Evolutionary conservation across 306 rosid genomes (phyloP).

Genomic region (Dryas drummondii): DNA sequence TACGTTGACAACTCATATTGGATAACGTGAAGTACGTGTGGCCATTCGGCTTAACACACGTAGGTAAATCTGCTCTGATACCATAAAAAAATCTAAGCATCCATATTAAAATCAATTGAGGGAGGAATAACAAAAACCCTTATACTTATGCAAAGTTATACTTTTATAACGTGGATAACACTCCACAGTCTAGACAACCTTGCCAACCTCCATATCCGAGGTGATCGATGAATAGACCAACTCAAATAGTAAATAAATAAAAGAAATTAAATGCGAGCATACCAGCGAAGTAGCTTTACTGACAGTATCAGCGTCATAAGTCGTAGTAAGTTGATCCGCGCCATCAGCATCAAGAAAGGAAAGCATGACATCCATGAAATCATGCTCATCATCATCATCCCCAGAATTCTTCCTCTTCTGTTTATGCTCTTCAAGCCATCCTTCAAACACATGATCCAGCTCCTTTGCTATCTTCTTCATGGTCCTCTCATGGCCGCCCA

Average conservation of each 20-base stretch:
- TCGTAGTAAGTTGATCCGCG: not conserved
- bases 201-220: no score
- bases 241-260: not conserved
- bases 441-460: not conserved
- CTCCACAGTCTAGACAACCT: no score
- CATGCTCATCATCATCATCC: not conserved
- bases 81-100: no score
- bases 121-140: not conserved
- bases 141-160: no score
- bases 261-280: not conserved
- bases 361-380: slow-evolving; percentile 27
- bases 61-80: no score
- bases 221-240: no score
- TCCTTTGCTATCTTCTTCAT: slow-evolving; percentile 15
- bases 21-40: no score
- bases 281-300: slow-evolving; percentile 26
- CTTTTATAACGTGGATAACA: no score
- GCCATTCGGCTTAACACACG: no score
- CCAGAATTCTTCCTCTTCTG: not conserved
- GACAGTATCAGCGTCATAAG: slow-evolving; percentile 19
- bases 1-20: no score
- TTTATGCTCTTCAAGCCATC: slow-evolving; percentile 29
- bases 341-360: not conserved
- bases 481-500: slow-evolving; percentile 7
- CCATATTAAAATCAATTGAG: no score